Base-by-base conservation (phyloP, 148 eudicot genomes). In the Polygonum aviculare region DNA sequence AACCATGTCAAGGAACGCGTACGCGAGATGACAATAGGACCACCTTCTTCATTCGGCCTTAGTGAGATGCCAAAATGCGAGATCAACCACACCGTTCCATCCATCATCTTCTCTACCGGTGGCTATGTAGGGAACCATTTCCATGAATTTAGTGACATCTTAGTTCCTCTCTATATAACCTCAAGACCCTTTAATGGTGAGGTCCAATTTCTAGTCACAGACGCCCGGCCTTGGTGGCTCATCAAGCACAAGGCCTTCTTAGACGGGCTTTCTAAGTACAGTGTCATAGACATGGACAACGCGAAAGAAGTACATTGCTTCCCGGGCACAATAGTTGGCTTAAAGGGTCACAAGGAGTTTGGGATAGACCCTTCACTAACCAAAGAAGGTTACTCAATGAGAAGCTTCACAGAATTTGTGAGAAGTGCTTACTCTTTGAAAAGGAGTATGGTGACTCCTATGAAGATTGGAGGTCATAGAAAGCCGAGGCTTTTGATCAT, bases 121-220 rank as follows among this genome's bases (percentile, higher is more conserved):
- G 92, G 90, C 10, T 88, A 77, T 62, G 9, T 75, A 0, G 89
- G 87, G 12, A 90, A 88, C 78, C 75, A 69, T 40, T 90, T 84
- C 75, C 95, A 90, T 63, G 95, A 80, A 47, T 87, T 87, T 79
- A 72, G 79, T 1, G 92, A 90, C 38, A 49, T 86, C 2, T 6
- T 87, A 35, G 75, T 90, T 52, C 92, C 92, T 2, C 74, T 88
- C 14, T 90, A 81, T 65, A 40, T 79, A 14, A 87, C 92, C 0
- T 70, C 90, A 0, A 67, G 75, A 9, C 57, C 76, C 8, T 87
- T 86, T 77, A 67, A 84, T 14, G 73, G 89, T 1, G 59, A 87
- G n/a, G 82, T 87, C 31, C 81, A 82, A 48, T 79, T 87, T 39
- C 78, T 84, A 3, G 78, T 78, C 2, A 80, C 72, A 10, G 80